Base-by-base conservation (phyloP, 495 filamentous ascomycete genomes). In the Endocarpon pusillum region DNA sequence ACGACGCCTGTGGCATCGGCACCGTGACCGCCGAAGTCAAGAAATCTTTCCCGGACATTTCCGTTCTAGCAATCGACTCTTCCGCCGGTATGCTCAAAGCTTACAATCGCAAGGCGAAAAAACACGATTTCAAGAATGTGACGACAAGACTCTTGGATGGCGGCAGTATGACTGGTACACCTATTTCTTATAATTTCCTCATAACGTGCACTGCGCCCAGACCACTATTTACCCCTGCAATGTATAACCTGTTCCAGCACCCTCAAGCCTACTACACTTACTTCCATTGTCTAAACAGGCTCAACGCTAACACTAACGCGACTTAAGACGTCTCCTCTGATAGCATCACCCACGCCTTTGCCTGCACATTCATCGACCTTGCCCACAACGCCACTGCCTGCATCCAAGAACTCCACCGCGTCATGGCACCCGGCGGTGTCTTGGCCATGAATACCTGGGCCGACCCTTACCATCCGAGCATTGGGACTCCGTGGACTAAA, bases 341-440 rank as follows among this genome's bases (percentile, higher is more conserved):
- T 44, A 85, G 50, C 79, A 83, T 85, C 56, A 82, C 62, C 35
- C 79, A 55, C 41, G 79, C 83, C 61, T 83, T 85, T 38, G 83
- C 19, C 36, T 34, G 54, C 46, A 83, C 79, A 56, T 83, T 75
- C 34, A 83, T 45, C 37, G 79, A 79, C 44, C 79, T 85, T 29
- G 79, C 36, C 19, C 36, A 38, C 36, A 38, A 23, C 36, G 27
- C 3, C 36, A 38, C 29, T 16, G 36, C 36, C 36, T 38, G 16
- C 36, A 34, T 38, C 7, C 29, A 10, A 1, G 26, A 33, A 33
- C 36, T 38, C 17, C 12, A 3, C 15, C 30, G 36, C 36, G 28
- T 38, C 30, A 1, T 24, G 14, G 30, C 36, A 12, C 36, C 36
- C 6, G 4, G 7, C 36, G 30, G 36, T n/a, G 21, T 38, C 36